Evolutionary conservation across 768 basidiomycete species (phyloP).

Genomic region (Suillus hirtellus): DNA sequence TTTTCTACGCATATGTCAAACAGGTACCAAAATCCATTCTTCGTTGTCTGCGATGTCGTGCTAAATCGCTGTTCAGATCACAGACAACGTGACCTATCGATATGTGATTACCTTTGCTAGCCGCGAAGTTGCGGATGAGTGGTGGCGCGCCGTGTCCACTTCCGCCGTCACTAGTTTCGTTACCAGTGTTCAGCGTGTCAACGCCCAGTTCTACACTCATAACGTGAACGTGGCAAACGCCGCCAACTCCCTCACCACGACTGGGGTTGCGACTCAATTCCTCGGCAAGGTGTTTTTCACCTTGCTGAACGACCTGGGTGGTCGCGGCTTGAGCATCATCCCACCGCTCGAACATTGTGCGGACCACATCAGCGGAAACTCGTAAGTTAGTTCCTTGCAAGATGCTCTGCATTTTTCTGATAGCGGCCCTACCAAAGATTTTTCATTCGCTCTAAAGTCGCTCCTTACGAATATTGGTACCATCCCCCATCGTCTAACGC

Average conservation of each 20-base stretch:
- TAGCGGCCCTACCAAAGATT: background rate
- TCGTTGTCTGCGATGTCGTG: background rate
- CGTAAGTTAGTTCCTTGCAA: background rate
- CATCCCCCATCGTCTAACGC: too few species aligned
- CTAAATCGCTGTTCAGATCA: background rate
- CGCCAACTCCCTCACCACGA: background rate
- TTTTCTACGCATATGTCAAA: background rate
- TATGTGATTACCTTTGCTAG: slow-evolving; percentile 24
- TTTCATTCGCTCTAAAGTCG: too few species aligned
- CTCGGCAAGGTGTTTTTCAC: background rate
- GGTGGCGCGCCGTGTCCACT: slow-evolving; percentile 25
- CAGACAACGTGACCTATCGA: slow-evolving; percentile 1
- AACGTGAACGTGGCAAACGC: background rate
- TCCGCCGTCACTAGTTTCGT: background rate
- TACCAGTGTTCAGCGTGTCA: background rate
- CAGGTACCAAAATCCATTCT: background rate
- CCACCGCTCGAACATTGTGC: background rate
- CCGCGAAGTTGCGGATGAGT: slow-evolving; percentile 26
- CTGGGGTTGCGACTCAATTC: background rate
- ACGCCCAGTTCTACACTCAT: background rate
- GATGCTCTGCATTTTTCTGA: background rate
- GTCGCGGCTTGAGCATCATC: background rate
- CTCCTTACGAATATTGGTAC: too few species aligned
- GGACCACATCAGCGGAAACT: background rate
- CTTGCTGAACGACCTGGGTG: background rate